Conservation (phyloP, 2,329 filamentous ascomycete species). For the Fusarium sp. region DNA sequence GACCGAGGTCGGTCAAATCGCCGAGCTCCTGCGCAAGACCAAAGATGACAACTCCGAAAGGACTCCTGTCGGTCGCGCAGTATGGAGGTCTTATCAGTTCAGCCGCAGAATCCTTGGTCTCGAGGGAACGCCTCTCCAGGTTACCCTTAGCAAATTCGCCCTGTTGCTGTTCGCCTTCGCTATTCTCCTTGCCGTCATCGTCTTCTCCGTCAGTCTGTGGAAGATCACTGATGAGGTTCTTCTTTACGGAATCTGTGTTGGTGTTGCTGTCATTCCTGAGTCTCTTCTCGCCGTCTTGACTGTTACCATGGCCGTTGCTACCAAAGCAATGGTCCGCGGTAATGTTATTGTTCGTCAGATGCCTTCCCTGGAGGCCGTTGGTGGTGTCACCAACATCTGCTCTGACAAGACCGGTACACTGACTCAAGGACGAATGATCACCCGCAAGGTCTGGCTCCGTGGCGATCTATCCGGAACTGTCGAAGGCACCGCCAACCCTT, state of each 20-base stretch:
- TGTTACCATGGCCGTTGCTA: constrained; percentile 77
- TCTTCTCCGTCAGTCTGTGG: constrained; percentile 71
- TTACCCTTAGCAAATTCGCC: constrained; percentile 87
- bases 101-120: constrained; percentile 70
- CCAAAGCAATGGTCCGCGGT: constrained; percentile 72
- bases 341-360: constrained; percentile 76
- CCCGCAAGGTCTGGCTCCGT: constrained; percentile 71
- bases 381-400: constrained; percentile 77
- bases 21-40: constrained; percentile 73
- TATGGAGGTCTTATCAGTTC: constrained; percentile 59
- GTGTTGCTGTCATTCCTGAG: constrained; percentile 74
- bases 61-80: constrained; percentile 59
- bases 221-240: constrained; percentile 67
- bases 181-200: constrained; percentile 69
- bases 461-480: constrained; percentile 66
- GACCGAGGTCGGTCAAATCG: constrained; percentile 82
- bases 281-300: constrained; percentile 77
- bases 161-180: constrained; percentile 82
- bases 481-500: constrained; percentile 67
- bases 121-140: constrained; percentile 85
- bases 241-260: constrained; percentile 71
- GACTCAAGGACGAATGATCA: constrained; percentile 75
- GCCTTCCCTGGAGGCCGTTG: constrained; percentile 74
- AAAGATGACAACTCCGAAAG: constrained; percentile 58
- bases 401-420: constrained; percentile 79